phyloP scores from a whole-genome alignment of 768 basidiomycete genomes.

The Lentinus brumalis region DNA sequence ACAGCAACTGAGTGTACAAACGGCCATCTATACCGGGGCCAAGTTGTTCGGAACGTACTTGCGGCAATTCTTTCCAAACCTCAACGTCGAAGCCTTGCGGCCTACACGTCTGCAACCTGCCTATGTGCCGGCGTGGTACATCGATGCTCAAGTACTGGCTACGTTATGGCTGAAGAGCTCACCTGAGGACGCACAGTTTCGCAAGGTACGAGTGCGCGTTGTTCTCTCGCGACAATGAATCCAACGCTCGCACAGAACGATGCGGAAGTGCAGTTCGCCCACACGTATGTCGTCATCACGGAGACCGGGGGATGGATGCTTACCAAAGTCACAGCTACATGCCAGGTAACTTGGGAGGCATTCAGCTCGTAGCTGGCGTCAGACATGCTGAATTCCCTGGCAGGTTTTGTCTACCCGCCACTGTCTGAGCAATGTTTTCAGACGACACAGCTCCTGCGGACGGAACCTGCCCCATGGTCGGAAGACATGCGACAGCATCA shows the following conservation, averaged over 20 bases:
- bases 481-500: constrained; percentile 48
- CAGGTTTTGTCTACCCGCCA: no score
- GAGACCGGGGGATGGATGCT: not conserved
- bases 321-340: constrained; percentile 28
- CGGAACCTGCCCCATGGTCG: constrained; percentile 46
- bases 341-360: constrained; percentile 47
- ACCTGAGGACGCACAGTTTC: constrained; percentile 14
- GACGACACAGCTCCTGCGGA: no score
- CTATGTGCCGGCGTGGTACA: constrained; percentile 66
- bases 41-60: constrained; percentile 33
- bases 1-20: constrained; percentile 24
- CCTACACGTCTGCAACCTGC: constrained; percentile 52
- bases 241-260: not conserved
- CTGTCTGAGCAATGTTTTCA: no score
- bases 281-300: not conserved
- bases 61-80: constrained; percentile 40
- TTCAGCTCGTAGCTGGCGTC: constrained; percentile 41
- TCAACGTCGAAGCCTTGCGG: constrained; percentile 41
- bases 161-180: constrained; percentile 31
- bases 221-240: not conserved
- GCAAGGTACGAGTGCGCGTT: constrained; percentile 31
- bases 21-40: constrained; percentile 27
- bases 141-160: constrained; percentile 54
- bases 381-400: no score
- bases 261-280: constrained; percentile 4